Evolutionary conservation across 441 rosid genomes (phyloP).

Genomic region (Geranium incanum): DNA sequence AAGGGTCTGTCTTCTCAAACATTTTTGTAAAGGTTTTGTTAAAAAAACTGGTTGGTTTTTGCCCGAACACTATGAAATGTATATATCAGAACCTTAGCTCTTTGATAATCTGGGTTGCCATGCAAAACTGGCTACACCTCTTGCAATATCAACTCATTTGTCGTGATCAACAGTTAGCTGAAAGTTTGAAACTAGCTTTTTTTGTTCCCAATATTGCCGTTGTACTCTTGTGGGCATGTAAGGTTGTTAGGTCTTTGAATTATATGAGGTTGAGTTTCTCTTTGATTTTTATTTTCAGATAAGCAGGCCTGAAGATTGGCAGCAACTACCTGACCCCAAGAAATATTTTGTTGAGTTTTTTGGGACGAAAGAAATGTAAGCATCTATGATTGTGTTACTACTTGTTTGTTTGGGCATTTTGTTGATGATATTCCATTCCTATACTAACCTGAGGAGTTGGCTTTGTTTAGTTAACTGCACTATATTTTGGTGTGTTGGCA

Average conservation of each 20-base stretch:
- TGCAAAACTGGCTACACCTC: too few relatives aligned
- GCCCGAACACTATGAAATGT: background rate
- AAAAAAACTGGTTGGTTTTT: background rate
- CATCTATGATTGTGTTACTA: constrained; percentile 15
- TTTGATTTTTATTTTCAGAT: constrained; percentile 51
- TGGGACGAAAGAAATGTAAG: constrained; percentile 98
- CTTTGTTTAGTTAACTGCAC: background rate
- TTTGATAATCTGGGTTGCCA: background rate
- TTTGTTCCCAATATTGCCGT: background rate
- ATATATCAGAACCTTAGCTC: background rate
- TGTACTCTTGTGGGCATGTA: constrained; percentile 7
- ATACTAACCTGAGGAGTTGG: constrained; percentile 7
- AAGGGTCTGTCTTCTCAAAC: background rate
- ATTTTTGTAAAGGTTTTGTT: too few relatives aligned
- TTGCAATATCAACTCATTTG: background rate
- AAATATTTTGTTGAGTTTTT: constrained; percentile 87
- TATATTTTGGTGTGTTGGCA: background rate
- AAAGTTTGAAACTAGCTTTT: background rate
- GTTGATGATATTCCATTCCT: background rate
- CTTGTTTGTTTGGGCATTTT: constrained; percentile 12
- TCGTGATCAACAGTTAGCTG: background rate
- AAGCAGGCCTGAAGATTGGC: constrained; percentile 84
- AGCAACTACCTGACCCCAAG: constrained; percentile 66
- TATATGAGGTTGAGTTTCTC: constrained; percentile 21
- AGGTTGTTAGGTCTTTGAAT: constrained; percentile 6